Conservation (phyloP, 2,329 filamentous ascomycete species). For the Neofusicoccum sp. region DNA sequence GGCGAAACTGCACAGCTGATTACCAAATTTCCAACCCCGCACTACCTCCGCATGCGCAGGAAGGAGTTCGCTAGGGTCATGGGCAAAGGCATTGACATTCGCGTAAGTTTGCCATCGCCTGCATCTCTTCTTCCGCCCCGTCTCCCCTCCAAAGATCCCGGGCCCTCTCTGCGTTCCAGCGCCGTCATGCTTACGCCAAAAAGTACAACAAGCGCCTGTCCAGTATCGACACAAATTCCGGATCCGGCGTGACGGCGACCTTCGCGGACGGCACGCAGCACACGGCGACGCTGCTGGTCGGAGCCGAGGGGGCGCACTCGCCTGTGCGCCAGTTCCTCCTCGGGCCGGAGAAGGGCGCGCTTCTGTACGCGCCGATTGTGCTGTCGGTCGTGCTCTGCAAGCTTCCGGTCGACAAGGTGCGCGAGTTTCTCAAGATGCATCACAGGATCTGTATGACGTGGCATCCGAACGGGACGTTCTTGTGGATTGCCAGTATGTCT, state of each 20-base stretch:
- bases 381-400: constrained; percentile 47
- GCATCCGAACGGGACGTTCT: constrained; percentile 46
- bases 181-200: too few relatives aligned
- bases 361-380: constrained; percentile 43
- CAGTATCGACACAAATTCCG: constrained; percentile 33
- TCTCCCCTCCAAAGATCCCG: too few relatives aligned
- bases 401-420: constrained; percentile 44
- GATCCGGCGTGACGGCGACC: constrained; percentile 33
- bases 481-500: constrained; percentile 14
- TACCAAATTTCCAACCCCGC: constrained; percentile 26
- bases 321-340: constrained; percentile 24
- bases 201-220: constrained; percentile 40
- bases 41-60: constrained; percentile 34
- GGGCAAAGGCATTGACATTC: constrained; percentile 29
- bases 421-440: constrained; percentile 45
- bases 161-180: too few relatives aligned
- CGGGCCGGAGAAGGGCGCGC: constrained; percentile 26
- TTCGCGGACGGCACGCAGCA: constrained; percentile 34
- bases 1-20: constrained; percentile 36
- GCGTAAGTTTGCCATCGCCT: neutral
- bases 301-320: constrained; percentile 34
- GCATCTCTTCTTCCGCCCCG: neutral
- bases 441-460: constrained; percentile 44
- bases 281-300: constrained; percentile 34
- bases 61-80: constrained; percentile 35